A percentile compares a stretch with the other conserved stretches of the same genome.
phyloP scores from a whole-genome alignment of 768 basidiomycete species.

The Amanita muscaria region DNA sequence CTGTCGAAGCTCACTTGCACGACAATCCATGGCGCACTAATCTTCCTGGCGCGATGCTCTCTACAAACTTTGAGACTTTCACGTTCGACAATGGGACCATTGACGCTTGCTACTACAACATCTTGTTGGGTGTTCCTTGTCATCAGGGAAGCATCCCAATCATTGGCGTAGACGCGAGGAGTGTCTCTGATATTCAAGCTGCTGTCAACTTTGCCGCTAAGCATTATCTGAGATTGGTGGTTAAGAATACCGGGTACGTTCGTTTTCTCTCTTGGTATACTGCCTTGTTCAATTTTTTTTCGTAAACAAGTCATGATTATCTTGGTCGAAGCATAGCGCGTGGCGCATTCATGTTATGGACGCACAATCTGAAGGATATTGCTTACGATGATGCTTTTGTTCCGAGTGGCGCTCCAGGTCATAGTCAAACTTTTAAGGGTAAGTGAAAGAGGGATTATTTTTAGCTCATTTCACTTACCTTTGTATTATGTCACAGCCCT shows the following conservation, averaged over 20 bases:
- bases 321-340: conserved; percentile 37
- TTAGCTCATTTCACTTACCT: background rate
- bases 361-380: conserved; percentile 27
- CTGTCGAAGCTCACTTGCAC: conserved; percentile 1
- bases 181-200: conserved; percentile 29
- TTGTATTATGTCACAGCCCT: conserved; percentile 16
- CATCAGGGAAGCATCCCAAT: conserved; percentile 35
- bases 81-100: conserved; percentile 30
- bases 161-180: conserved; percentile 32
- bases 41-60: conserved; percentile 9
- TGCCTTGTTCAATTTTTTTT: conserved; percentile 8
- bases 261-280: background rate
- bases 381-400: conserved; percentile 20
- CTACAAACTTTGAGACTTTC: conserved; percentile 10
- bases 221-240: conserved; percentile 28
- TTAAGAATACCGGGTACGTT: conserved; percentile 27
- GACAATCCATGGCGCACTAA: conserved; percentile 9
- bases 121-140: conserved; percentile 29
- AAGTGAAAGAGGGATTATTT: background rate
- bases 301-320: conserved; percentile 37
- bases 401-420: conserved; percentile 24
- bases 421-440: conserved; percentile 6
- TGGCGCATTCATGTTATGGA: conserved; percentile 32
- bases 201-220: conserved; percentile 1
- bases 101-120: conserved; percentile 43